Evolutionary conservation across 441 rosid genomes (phyloP), one percentile per base, ranked within the genome.

Genomic region (Croton laevigatus): DNA sequence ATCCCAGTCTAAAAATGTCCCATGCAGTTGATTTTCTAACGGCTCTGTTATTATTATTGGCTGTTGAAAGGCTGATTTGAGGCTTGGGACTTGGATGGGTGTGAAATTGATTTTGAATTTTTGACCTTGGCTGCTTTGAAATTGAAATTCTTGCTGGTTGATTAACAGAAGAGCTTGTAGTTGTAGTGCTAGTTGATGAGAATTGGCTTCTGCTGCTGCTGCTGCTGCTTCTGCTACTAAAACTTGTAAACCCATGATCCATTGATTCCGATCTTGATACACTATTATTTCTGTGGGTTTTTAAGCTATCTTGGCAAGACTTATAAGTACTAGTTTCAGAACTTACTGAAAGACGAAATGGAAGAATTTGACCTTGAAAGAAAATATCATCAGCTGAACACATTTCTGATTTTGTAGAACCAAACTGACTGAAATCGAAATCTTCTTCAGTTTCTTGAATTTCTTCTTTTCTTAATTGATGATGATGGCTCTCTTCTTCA

Each of bases 361-460:
- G 98, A 19, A 94, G 82, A 59, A 94, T 87, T 75, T 79, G 89
- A 6, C 98, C 98, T 69, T 87, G 82, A 71, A 78, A 94, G 84
- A 94, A 94, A 57, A 94, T 84, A 51, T 94, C 95, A 38, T 94
- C 98, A 0, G 98, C 97, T 0, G 91, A 82, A 27, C 94, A 89
- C 94, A 93, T 93, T 62, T 84, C 89, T 64, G 82, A 76, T 53
- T 76, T 81, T 38, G 74, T 64, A 1, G 86, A 79, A 62, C 57
- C 80, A 78, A 82, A 80, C 32, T 85, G 82, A 5, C 81, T 89
- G 53, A 91, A 94, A 67, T 91, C 87, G 61, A 91, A 88, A 57
- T 88, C 77, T 63, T 84, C 85, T 37, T 75, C 79, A 49, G 42
- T 59, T 4, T 36, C 69, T 80, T 70, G 80, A 12, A 51, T 68